A percentile compares a stretch with the other conserved stretches of the same genome.
phyloP scores from a whole-genome alignment of 805 yeast species.

The Candida dajiaensis region DNA sequence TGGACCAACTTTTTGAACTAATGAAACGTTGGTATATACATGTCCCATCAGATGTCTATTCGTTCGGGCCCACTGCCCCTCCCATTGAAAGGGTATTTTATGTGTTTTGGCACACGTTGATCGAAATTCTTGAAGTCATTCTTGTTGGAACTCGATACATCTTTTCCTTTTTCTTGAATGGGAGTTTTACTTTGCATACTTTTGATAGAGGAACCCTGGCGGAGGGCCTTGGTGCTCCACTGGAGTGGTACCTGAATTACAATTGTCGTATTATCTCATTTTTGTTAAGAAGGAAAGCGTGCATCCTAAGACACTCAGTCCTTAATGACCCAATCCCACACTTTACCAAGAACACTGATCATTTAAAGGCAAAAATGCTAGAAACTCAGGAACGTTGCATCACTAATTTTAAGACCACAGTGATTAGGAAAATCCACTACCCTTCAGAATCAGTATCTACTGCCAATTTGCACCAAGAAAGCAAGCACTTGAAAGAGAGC shows the following conservation, averaged over 20 bases:
- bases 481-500: constrained; percentile 4
- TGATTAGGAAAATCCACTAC: constrained; percentile 14
- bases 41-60: constrained; percentile 14
- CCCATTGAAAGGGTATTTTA: constrained; percentile 13
- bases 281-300: constrained; percentile 15
- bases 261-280: constrained; percentile 17
- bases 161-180: constrained; percentile 18
- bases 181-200: constrained; percentile 12
- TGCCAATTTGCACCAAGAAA: not conserved
- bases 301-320: constrained; percentile 12
- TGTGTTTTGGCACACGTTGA: constrained; percentile 13
- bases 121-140: constrained; percentile 12
- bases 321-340: constrained; percentile 19
- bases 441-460: constrained; percentile 12
- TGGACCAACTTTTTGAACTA: constrained; percentile 10
- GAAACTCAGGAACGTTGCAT: constrained; percentile 19
- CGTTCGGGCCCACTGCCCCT: constrained; percentile 9
- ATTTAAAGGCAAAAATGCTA: constrained; percentile 16
- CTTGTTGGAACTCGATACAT: constrained; percentile 15
- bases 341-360: constrained; percentile 6
- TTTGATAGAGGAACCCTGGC: constrained; percentile 8
- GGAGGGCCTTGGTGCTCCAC: constrained; percentile 3
- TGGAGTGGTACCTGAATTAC: constrained; percentile 13
- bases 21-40: constrained; percentile 13
- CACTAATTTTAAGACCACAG: constrained; percentile 9